A percentile compares a stretch with the other conserved stretches of the same genome.
These are phyloP conservation scores for Myxozyma monticola DNA, from an alignment of 805 yeast species.

Conservation along the genomic window DNA sequence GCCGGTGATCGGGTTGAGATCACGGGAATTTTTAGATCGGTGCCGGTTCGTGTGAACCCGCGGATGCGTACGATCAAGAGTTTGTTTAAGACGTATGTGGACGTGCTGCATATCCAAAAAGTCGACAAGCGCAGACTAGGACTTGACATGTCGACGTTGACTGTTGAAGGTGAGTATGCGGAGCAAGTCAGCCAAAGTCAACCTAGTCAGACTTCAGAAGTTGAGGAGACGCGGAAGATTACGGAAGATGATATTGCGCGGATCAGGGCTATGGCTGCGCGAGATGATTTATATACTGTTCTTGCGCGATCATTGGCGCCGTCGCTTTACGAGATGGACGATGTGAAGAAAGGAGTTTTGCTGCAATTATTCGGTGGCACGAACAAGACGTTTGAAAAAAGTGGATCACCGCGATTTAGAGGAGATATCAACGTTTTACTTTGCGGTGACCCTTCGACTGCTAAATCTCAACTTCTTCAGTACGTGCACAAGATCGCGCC, in stretches of 20 bases:
- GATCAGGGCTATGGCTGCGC: constrained; percentile 59
- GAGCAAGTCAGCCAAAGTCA: constrained; percentile 43
- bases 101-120: constrained; percentile 89
- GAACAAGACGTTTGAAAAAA: constrained; percentile 80
- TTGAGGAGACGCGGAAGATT: constrained; percentile 72
- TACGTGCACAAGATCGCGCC: constrained; percentile 98
- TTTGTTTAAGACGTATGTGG: constrained; percentile 88
- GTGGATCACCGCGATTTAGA: constrained; percentile 80
- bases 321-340: constrained; percentile 94
- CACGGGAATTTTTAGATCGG: constrained; percentile 90
- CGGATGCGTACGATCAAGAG: constrained; percentile 80
- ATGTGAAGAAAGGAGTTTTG: constrained; percentile 91
- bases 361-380: constrained; percentile 95
- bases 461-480: constrained; percentile 90
- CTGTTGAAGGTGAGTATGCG: constrained; percentile 52
- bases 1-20: constrained; percentile 97
- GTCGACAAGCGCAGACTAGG: constrained; percentile 80
- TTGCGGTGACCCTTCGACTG: constrained; percentile 98
- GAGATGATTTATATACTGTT: constrained; percentile 81
- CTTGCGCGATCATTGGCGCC: constrained; percentile 93
- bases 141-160: constrained; percentile 66
- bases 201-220: constrained; percentile 47
- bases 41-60: constrained; percentile 86
- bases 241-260: constrained; percentile 66
- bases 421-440: constrained; percentile 90